Evolutionary conservation across 768 basidiomycete genomes (phyloP), one percentile per base, ranked within the genome.

Genomic region (Podaxis carcinomalis): DNA sequence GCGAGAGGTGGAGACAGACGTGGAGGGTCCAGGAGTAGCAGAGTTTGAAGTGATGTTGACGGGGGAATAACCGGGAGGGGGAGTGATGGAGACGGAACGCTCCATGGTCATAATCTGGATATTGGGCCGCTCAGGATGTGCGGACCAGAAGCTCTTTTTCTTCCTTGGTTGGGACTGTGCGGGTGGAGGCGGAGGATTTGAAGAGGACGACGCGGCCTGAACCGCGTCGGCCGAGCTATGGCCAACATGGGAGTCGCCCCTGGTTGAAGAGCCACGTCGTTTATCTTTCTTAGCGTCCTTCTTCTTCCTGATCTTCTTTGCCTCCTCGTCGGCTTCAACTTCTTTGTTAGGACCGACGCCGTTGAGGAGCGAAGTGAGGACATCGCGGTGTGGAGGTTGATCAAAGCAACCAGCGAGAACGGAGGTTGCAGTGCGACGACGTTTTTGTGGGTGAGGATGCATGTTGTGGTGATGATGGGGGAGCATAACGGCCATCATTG

Each of bases 391-490:
- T 0, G 87, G 85, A 19, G 80, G 80, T 4, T 79, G 70, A 75
- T 92, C 91, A 72, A 90, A 91, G 69, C 79, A 75, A 65, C 91
- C 91, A 0, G 89, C 85, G 73, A 92, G 82, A 44, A 92, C 87
- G 7, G 85, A 70, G 6, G 91, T 93, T 47, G 91, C 91, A 51
- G 82, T 87, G 61, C 91, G 87, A 19, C 82, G 75, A 56, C 73
- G 80, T 68, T 81, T 82, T 55, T 68, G 66, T 4, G 74, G 71
- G 57, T 75, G 70, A 60, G 68, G 67, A 27, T 65, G 60, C 53
- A 70, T 72, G 40, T 73, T 64, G 47, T 68, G 65, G 49, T 64
- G 73, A 56, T 68, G 71, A 52, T 70, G 61, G 57, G 72, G 70
- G 58, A 72, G 64, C 62, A 74, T 67, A 77, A 79, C 79, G 54